phyloP scores from a whole-genome alignment of 2,329 filamentous ascomycete genomes.

The Pseudopyricularia cyperi region DNA sequence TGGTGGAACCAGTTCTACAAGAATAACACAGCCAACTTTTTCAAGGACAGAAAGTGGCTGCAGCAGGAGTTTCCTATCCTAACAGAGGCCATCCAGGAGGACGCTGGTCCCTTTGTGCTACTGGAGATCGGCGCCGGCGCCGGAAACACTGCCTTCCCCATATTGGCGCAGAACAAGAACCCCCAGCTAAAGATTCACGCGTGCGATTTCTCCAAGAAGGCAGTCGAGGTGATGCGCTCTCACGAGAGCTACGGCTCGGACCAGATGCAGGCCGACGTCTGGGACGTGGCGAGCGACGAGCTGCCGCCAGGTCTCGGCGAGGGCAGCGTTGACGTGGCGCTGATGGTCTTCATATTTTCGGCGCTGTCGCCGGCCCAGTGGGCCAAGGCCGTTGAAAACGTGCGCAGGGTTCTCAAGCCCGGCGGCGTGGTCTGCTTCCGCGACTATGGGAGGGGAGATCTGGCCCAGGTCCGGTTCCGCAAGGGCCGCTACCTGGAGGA shows the following conservation, averaged over 20 bases:
- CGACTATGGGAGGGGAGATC: slow-evolving; percentile 89
- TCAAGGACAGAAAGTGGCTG: slow-evolving; percentile 97
- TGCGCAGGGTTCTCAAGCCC: slow-evolving; percentile 72
- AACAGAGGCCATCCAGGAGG: slow-evolving; percentile 57
- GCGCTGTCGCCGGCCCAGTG: slow-evolving; percentile 78
- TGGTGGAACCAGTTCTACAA: slow-evolving; percentile 99
- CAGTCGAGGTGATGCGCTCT: slow-evolving; percentile 79
- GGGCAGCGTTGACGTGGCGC: slow-evolving; percentile 76
- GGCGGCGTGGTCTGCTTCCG: slow-evolving; percentile 91
- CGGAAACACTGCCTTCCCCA: slow-evolving; percentile 91
- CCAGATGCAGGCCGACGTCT: slow-evolving; percentile 78
- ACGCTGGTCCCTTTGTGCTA: slow-evolving; percentile 56
- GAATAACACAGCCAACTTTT: slow-evolving; percentile 95
- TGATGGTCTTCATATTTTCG: slow-evolving; percentile 97
- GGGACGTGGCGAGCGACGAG: slow-evolving; percentile 67
- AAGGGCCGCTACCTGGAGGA: slow-evolving; percentile 89
- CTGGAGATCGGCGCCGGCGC: slow-evolving; percentile 91
- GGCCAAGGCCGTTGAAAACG: slow-evolving; percentile 68
- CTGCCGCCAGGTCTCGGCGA: slow-evolving; percentile 67
- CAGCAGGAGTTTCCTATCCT: slow-evolving; percentile 90
- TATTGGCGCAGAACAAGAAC: slow-evolving; percentile 76
- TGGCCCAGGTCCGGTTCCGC: slow-evolving; percentile 94
- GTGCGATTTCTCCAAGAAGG: slow-evolving; percentile 91
- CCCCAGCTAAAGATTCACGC: slow-evolving; percentile 72
- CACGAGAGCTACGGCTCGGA: slow-evolving; percentile 60